These are phyloP conservation scores for Plasmodium berghei DNA, from an alignment of 169 alveolate species.

Conservation along the genomic window DNA sequence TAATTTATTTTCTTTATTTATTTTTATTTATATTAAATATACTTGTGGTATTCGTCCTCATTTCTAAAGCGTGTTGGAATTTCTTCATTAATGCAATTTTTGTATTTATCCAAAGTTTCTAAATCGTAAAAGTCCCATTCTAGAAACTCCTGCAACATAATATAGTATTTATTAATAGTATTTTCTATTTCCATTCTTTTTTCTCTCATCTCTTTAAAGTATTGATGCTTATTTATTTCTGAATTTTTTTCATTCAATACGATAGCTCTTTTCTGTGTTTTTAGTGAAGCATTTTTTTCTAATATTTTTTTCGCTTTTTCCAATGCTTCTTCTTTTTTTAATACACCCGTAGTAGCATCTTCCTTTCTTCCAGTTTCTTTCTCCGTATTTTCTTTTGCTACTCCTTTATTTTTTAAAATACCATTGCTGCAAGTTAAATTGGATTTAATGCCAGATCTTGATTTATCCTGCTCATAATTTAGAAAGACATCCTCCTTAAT, in stretches of 20 bases:
- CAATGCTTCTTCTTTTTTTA: conserved; percentile 57
- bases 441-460: conserved; percentile 27
- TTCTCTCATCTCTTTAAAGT: conserved; percentile 60
- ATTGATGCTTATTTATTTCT: conserved; percentile 55
- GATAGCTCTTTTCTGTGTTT: conserved; percentile 68
- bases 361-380: background rate
- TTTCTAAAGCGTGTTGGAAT: conserved; percentile 28
- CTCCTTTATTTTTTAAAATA: background rate
- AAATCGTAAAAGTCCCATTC: conserved; percentile 66
- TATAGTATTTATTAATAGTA: conserved; percentile 38
- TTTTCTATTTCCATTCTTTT: conserved; percentile 62
- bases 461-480: background rate
- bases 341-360: conserved; percentile 2
- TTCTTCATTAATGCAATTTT: conserved; percentile 52
- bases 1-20: background rate
- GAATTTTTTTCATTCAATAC: conserved; percentile 58
- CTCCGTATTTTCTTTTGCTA: conserved; percentile 12
- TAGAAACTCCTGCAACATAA: conserved; percentile 68
- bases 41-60: conserved; percentile 70
- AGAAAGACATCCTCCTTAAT: background rate
- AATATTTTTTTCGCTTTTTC: conserved; percentile 61
- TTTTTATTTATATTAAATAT: background rate
- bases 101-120: conserved; percentile 36
- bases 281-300: conserved; percentile 68
- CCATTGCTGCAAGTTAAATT: conserved; percentile 21